Evolutionary conservation across 768 basidiomycete genomes (phyloP), one percentile per base, ranked within the genome.

Genomic region (Udeniomyces megalosporus): DNA sequence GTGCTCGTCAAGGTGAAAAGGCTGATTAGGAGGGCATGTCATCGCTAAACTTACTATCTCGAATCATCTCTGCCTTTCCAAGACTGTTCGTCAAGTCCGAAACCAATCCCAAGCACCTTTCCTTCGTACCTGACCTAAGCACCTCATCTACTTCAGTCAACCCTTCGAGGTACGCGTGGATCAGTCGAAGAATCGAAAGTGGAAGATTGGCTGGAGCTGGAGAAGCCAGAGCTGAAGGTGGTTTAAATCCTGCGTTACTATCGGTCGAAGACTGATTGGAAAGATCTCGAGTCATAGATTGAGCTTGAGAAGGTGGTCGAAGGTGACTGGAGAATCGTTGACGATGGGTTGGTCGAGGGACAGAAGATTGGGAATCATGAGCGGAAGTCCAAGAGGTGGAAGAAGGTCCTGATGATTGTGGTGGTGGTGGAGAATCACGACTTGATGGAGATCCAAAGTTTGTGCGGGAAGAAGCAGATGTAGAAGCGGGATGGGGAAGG

Each of bases 101-200:
- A 22, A 61, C 32, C 24, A 45, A 17, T 8, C 26, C n/a, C 1
- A 45, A 26, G 20, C 28, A 32, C 12, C 60, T 28, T 49, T 61
- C 60, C 17, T 32, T 35, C 10, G 31, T 55, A 4, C 38, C 60
- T 10, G 42, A 38, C 38, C 51, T 55, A n/a, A 61, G 42, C 11
- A 29, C 60, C 31, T 42, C 10, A 17, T 42, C 17, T 42, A 22
- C 51, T 7, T 11, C 29, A 15, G 45, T 52, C 35, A 61, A n/a
- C 22, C 53, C 53, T 3, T 61, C 60, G 1, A 61, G 28, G 26
- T 53, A 53, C 15, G 60, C 51, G 29, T 61, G 51, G 12, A 61
- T 44, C 42, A 61, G 28, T 34, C 60, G 32, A 51, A 61, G n/a
- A 28, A 61, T 53, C 34, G 60, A 61, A 14, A 61, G 52, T 5